A percentile compares a stretch with the other conserved stretches of the same genome.
Evolutionary conservation across 768 basidiomycete species (phyloP).

Genomic region (Trametes cingulata): DNA sequence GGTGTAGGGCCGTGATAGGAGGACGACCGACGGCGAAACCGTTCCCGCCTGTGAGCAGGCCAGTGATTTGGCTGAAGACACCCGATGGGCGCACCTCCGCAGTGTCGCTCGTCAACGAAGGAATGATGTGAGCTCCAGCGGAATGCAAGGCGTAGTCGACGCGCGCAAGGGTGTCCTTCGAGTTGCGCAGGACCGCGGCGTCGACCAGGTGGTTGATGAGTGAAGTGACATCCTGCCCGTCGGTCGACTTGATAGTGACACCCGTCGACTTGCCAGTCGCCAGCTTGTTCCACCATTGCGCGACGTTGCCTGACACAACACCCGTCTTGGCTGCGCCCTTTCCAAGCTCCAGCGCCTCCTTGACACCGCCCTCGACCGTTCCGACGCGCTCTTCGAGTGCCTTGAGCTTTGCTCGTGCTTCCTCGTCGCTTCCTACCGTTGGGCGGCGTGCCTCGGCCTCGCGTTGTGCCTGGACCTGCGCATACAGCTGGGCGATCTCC

Average conservation of each 20-base stretch:
- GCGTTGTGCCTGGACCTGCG: constrained; percentile 37
- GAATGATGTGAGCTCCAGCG: constrained; percentile 78
- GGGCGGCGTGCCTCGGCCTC: constrained; percentile 25
- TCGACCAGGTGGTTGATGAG: constrained; percentile 79
- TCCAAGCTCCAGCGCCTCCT: constrained; percentile 70
- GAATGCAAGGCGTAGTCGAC: constrained; percentile 87
- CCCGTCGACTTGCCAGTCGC: constrained; percentile 38
- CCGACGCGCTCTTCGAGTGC: constrained; percentile 65
- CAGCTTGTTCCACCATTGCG: constrained; percentile 76
- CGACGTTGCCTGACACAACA: constrained; percentile 36
- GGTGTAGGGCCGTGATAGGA: constrained; percentile 86
- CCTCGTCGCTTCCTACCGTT: constrained; percentile 47
- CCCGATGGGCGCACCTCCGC: constrained; percentile 62
- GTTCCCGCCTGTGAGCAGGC: constrained; percentile 57
- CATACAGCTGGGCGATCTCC: constrained; percentile 56
- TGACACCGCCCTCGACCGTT: constrained; percentile 60
- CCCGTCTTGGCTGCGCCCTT: constrained; percentile 46
- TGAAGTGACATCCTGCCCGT: constrained; percentile 71
- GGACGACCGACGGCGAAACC: constrained; percentile 71
- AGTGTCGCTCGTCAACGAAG: constrained; percentile 80
- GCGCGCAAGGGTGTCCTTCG: constrained; percentile 79
- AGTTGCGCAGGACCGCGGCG: constrained; percentile 62
- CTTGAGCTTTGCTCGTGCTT: constrained; percentile 54
- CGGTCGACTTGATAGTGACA: constrained; percentile 63
- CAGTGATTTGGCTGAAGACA: constrained; percentile 48